Base-by-base conservation (phyloP, 495 filamentous ascomycete species). In the Aspergillus avenaceus region DNA sequence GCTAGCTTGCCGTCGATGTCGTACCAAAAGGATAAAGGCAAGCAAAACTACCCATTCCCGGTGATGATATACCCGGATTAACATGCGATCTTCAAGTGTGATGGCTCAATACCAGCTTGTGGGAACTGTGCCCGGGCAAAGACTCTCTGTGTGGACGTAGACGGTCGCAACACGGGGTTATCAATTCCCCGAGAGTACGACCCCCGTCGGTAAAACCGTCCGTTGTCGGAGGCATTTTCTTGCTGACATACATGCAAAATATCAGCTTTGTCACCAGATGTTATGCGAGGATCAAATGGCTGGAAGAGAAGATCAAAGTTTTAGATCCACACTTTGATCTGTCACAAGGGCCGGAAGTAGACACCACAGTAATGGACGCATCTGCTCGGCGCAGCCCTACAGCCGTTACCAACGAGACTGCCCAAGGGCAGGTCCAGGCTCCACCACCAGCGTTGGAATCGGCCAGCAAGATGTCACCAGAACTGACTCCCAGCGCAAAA, bases 41-140 rank as follows among this genome's bases (percentile, higher is more conserved):
- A 29, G 38, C 27, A 32, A 36, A 7, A 41, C 27, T 13, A 13
- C 25, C 5, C 34, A 29, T 32, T 45, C 21, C n/a, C n/a, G n/a
- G n/a, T 36, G 42, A 28, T 27, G 22, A 28, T 36, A 8, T 11
- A 57, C n/a, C n/a, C n/a, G n/a, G n/a, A n/a, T n/a, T n/a, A n/a
- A n/a, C n/a, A n/a, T n/a, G n/a, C n/a, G n/a, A n/a, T n/a, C n/a
- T n/a, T n/a, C n/a, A n/a, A n/a, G 52, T 63, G 60, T 32, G 60
- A 63, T 58, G 60, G 60, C 14, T 44, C 53, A 8, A 58, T 58
- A 29, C 60, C 60, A 18, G 56, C 60, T 4, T 63, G 60, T 42
- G 43, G 52, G 16, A 60, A 60, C 42, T 63, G 60, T 41, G 52
- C 56, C 9, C 52, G 57, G 22, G 57, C 60, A 36, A 57, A 48